A percentile compares a stretch with the other conserved stretches of the same genome.
These are phyloP conservation scores for Talaromyces trachyspermus DNA, from an alignment of 495 filamentous ascomycete genomes.

Conservation along the genomic window DNA sequence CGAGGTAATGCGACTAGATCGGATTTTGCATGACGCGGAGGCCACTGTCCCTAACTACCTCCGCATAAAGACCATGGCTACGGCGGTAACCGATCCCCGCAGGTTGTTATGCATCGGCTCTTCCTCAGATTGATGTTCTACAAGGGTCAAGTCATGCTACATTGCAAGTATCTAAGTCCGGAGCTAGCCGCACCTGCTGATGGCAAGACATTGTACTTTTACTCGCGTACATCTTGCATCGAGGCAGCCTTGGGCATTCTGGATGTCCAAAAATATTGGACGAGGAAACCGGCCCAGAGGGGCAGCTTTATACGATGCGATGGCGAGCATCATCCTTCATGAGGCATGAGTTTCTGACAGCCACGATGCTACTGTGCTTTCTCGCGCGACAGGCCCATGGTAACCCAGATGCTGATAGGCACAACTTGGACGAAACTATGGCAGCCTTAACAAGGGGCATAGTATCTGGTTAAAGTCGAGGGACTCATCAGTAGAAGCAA, in stretches of 20 bases:
- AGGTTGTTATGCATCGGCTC: neutral
- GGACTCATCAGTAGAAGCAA: too few species aligned
- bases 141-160: constrained; percentile 2
- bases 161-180: neutral
- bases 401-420: too few species aligned
- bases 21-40: neutral
- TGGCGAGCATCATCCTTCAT: neutral
- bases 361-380: constrained; percentile 4
- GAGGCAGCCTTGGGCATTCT: neutral
- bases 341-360: constrained; percentile 1
- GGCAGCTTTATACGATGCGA: neutral
- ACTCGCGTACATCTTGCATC: neutral
- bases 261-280: neutral
- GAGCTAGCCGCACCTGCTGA: neutral
- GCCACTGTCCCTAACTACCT: neutral
- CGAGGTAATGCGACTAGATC: neutral
- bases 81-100: neutral
- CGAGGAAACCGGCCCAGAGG: neutral
- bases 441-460: too few species aligned
- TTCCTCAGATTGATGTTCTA: neutral
- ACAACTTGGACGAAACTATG: too few species aligned
- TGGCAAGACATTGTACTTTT: neutral
- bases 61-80: neutral
- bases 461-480: too few species aligned
- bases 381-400: neutral